phyloP scores from a whole-genome alignment of 2,329 filamentous ascomycete species.

The Westerdykella aurantiaca region DNA sequence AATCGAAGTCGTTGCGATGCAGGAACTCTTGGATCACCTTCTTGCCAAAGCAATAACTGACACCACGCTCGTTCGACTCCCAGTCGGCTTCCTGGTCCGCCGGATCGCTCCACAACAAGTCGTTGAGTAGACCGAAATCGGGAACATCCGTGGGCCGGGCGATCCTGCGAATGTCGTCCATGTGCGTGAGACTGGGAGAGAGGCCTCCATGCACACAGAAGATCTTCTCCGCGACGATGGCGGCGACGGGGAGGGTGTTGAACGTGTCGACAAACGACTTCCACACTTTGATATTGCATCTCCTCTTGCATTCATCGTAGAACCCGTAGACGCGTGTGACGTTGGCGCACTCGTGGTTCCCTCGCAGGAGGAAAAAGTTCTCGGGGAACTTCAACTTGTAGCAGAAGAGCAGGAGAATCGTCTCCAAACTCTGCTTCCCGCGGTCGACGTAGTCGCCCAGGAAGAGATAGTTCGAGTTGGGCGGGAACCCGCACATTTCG shows the following conservation, averaged over 20 bases:
- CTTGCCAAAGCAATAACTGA: conserved; percentile 98
- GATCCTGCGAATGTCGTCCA: conserved; percentile 98
- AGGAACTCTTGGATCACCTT: conserved; percentile 97
- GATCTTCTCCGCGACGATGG: conserved; percentile 96
- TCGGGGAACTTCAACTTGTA: conserved; percentile 94
- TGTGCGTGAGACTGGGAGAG: conserved; percentile 85
- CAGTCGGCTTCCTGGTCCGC: conserved; percentile 97
- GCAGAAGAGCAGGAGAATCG: conserved; percentile 83
- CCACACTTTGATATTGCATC: conserved; percentile 96
- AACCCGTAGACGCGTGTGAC: conserved; percentile 95
- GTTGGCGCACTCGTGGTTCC: conserved; percentile 95
- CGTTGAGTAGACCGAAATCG: conserved; percentile 91
- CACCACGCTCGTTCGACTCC: conserved; percentile 94
- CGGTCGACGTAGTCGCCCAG: conserved; percentile 94
- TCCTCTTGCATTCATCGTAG: conserved; percentile 95
- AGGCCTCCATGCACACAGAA: conserved; percentile 96
- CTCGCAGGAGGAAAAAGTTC: conserved; percentile 92
- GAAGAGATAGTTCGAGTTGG: conserved; percentile 86
- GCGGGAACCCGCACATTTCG: conserved; percentile 97
- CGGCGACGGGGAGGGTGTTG: conserved; percentile 88
- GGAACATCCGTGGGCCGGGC: conserved; percentile 93
- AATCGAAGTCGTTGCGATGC: conserved; percentile 89
- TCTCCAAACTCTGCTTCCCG: conserved; percentile 92
- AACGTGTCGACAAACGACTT: conserved; percentile 97
- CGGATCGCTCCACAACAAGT: conserved; percentile 94